Evolutionary conservation across 2,329 filamentous ascomycete species (phyloP).

Genomic region (Metarhizium anisopliae): DNA sequence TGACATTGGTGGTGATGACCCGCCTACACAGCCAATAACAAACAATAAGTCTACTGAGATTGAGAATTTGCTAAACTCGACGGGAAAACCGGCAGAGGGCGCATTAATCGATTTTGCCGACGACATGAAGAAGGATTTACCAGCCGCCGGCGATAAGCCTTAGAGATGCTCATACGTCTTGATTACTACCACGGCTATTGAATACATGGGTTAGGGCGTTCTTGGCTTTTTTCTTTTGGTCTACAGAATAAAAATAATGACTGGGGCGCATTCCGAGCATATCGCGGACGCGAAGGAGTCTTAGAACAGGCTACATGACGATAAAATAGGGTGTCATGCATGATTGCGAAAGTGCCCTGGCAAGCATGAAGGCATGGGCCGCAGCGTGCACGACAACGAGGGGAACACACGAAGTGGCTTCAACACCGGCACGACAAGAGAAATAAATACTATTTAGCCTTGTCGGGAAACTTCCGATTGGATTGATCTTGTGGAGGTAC

Average conservation of each 20-base stretch:
- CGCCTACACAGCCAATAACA: background rate
- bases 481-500: constrained; percentile 5
- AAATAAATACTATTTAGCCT: background rate
- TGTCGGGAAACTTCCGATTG: constrained; percentile 2
- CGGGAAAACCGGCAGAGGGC: constrained; percentile 37
- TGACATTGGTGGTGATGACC: constrained; percentile 39
- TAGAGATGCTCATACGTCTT: background rate
- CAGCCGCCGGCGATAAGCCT: constrained; percentile 14
- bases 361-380: background rate
- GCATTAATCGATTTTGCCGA: constrained; percentile 48
- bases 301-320: background rate
- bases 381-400: background rate
- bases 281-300: background rate
- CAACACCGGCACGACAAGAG: constrained; percentile 4
- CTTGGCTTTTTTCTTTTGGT: background rate
- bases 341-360: background rate
- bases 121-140: constrained; percentile 43
- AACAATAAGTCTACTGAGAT: constrained; percentile 27
- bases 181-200: background rate
- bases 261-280: background rate
- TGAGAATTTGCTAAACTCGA: constrained; percentile 33
- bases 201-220: constrained; percentile 6
- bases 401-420: background rate
- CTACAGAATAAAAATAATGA: background rate
- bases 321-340: background rate